Percentiles rank a stretch among this genome's conserved stretches.
Conservation (phyloP, 1,139 yeast genomes). For the Pichia sp. region DNA sequence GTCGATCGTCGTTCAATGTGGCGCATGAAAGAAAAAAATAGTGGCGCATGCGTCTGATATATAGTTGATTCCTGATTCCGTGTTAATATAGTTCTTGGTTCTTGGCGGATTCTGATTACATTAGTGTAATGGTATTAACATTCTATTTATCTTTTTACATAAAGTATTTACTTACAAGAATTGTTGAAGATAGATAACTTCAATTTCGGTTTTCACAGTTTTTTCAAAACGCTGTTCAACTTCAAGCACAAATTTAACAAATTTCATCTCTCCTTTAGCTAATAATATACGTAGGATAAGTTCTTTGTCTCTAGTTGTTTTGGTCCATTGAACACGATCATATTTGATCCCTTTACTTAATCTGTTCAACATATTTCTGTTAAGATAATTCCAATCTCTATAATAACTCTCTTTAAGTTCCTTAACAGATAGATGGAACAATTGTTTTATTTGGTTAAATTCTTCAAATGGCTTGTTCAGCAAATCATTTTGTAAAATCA, state of each 20-base stretch:
- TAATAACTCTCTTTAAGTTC: slow-evolving; percentile 22
- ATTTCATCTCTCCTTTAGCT: slow-evolving; percentile 26
- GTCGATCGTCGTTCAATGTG: too few species aligned
- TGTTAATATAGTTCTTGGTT: too few species aligned
- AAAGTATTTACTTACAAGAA: too few species aligned
- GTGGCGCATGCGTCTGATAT: too few species aligned
- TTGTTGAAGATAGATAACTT: slow-evolving; percentile 18
- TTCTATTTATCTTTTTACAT: too few species aligned
- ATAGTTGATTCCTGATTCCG: too few species aligned
- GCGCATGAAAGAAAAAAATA: too few species aligned
- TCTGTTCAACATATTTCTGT: slow-evolving; percentile 20
- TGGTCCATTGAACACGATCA: slow-evolving; percentile 14
- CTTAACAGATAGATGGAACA: slow-evolving; percentile 17
- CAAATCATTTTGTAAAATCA: slow-evolving; percentile 21
- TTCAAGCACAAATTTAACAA: slow-evolving; percentile 26
- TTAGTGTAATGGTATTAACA: too few species aligned
- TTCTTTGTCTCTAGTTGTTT: slow-evolving; percentile 20
- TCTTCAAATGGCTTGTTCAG: slow-evolving; percentile 23
- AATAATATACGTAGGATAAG: slow-evolving; percentile 26
- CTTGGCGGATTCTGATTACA: too few species aligned
- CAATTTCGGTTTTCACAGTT: slow-evolving; percentile 28
- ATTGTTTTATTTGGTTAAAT: slow-evolving; percentile 19
- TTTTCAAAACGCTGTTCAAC: slow-evolving; percentile 29
- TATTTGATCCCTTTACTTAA: slow-evolving; percentile 15
- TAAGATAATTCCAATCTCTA: slow-evolving; percentile 24